Evolutionary conservation across 106 monocot genomes (phyloP), one percentile per base, ranked within the genome.

Genomic region (Dendrobium nobile): DNA sequence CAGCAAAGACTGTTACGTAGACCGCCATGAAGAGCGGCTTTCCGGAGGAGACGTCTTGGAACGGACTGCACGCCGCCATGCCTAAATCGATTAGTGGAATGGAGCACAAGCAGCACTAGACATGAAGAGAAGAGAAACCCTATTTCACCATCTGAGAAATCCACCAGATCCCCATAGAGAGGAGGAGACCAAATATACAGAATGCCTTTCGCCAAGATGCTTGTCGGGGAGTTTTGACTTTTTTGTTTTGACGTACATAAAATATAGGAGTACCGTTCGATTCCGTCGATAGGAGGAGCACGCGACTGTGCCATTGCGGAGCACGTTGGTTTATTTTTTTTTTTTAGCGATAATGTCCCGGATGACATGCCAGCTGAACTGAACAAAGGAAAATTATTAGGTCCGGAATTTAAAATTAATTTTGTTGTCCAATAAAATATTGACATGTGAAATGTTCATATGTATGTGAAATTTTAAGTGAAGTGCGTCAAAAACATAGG

Each of bases 21-120:
- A 88, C 82, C 45, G 79, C 84, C 41, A 82, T 15, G 77, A 95
- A 87, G 18, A 95, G 43, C 20, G 95, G 90, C 81, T 88, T 92
- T 58, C 80, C 73, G 44, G 81, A 82, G 9, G 73, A 78, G 22
- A 76, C 48, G 2, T 76, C 76, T 76, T 76, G 73, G 31, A 78
- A 59, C 2, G 84, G 45, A 72, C 45, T 56, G 77, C 85, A 77
- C 40, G 56, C 65, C 54, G 80, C 80, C 87, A 87, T 84, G 20
- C 74, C 8, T 19, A 41, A 74, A 43, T 74, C 74, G 74, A n/a
- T 44, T 2, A 43, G 16, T 20, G 44, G 15, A 74, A 44, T 4
- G 74, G 19, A 42, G 18, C 7, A 44, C 7, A 6, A 74, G 20
- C 26, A 20, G 74, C 43, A 44, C 18, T 28, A 44, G 70, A 74